A percentile compares a stretch with the other conserved stretches of the same genome.
Evolutionary conservation across 768 basidiomycete species (phyloP).

Genomic region (Dentipellis sp.): DNA sequence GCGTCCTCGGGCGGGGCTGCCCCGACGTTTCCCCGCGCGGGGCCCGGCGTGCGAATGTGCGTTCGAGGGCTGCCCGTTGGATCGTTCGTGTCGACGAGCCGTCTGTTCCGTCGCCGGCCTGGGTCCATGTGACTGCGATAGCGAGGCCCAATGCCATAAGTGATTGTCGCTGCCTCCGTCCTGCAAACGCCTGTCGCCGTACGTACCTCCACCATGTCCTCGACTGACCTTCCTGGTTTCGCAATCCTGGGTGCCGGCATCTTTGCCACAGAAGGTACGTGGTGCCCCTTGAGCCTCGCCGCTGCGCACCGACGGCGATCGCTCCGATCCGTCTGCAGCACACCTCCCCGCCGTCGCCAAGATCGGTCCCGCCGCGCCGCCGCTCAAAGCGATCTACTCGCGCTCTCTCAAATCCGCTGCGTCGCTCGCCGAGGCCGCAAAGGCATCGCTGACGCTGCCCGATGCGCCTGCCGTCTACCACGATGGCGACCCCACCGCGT

Average conservation of each 20-base stretch:
- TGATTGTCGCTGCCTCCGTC: too few species aligned
- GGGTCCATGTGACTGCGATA: too few species aligned
- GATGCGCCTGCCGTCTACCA: conserved; percentile 43
- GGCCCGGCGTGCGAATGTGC: neutral
- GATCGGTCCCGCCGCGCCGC: conserved; percentile 36
- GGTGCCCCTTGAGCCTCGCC: neutral
- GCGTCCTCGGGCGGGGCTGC: neutral
- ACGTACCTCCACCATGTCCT: neutral
- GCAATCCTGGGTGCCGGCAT: conserved; percentile 80
- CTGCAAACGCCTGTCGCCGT: too few species aligned
- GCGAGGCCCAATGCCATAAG: too few species aligned
- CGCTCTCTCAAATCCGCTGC: conserved; percentile 55
- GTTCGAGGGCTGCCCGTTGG: too few species aligned
- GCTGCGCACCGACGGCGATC: conserved; percentile 8
- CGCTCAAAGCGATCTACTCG: conserved; percentile 71
- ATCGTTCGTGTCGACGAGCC: neutral
- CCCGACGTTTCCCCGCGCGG: neutral
- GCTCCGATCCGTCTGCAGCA: conserved; percentile 29
- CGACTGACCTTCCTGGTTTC: conserved; percentile 30
- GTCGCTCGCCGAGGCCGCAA: conserved; percentile 41
- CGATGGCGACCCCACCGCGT: conserved; percentile 35
- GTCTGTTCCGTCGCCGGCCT: neutral
- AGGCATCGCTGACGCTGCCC: conserved; percentile 27
- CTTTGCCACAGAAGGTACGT: conserved; percentile 65
- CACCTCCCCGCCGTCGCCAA: conserved; percentile 69